These are phyloP conservation scores for Sinapis alba DNA, from an alignment of 441 rosid species.

Conservation along the genomic window DNA sequence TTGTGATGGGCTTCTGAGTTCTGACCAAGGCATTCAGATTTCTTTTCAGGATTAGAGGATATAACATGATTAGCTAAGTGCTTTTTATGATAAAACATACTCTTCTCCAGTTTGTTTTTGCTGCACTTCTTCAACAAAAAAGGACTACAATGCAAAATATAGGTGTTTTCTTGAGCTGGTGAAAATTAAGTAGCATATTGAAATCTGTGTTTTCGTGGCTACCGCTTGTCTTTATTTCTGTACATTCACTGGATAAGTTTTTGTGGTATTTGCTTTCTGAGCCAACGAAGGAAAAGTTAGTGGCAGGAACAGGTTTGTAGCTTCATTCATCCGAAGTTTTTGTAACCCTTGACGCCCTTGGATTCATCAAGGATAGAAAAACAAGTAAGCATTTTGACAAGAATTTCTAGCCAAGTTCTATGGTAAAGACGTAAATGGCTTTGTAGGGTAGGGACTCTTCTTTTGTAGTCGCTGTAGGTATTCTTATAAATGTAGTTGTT, in stretches of 20 bases:
- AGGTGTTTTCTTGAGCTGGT: background rate
- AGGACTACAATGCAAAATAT: background rate
- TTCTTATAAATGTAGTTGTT: background rate
- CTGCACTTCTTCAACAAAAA: slow-evolving; percentile 1
- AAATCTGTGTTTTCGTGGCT: background rate
- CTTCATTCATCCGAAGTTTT: slow-evolving; percentile 4
- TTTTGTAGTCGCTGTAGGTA: background rate
- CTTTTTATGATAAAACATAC: background rate
- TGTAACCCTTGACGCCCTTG: background rate
- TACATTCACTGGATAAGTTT: background rate
- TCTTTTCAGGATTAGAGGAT: background rate
- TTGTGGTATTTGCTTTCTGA: background rate
- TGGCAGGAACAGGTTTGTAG: slow-evolving; percentile 5
- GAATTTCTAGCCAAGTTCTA: background rate
- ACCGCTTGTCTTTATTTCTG: slow-evolving; percentile 9
- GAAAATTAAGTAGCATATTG: background rate
- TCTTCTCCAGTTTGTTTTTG: slow-evolving; percentile 5
- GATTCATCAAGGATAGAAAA: background rate
- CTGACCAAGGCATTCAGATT: background rate
- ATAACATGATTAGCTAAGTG: background rate
- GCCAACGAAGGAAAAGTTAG: background rate
- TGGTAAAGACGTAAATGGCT: slow-evolving; percentile 7
- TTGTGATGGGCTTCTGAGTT: slow-evolving; percentile 16
- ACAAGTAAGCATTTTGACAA: background rate
- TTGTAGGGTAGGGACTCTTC: background rate